A percentile compares a stretch with the other conserved stretches of the same genome.
Conservation (phyloP, 2,329 filamentous ascomycete species). For the Penicillium thymicola region DNA sequence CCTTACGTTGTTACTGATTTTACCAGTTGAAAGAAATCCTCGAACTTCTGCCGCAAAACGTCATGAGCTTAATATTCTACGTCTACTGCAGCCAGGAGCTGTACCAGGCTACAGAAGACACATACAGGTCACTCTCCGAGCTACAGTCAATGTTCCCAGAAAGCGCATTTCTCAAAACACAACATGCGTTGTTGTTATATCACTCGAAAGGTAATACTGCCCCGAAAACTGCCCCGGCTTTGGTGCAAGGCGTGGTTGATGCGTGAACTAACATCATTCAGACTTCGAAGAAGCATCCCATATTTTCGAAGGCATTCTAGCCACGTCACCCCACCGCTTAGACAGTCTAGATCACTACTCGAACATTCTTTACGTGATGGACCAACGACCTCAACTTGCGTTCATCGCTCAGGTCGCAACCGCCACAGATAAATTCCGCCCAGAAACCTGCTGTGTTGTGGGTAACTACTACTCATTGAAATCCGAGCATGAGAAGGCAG, state of each 20-base stretch:
- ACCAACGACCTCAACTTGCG: slow-evolving; percentile 79
- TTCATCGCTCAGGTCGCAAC: slow-evolving; percentile 90
- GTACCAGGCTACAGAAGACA: slow-evolving; percentile 75
- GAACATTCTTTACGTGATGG: slow-evolving; percentile 94
- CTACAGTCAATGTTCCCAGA: slow-evolving; percentile 80
- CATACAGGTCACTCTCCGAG: slow-evolving; percentile 72
- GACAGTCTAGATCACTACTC: slow-evolving; percentile 95
- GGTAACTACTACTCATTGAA: slow-evolving; percentile 96
- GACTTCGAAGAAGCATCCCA: slow-evolving; percentile 63
- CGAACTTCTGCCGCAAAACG: slow-evolving; percentile 75
- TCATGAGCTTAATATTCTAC: slow-evolving; percentile 92
- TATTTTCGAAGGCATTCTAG: slow-evolving; percentile 66
- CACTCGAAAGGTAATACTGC: slow-evolving; percentile 64
- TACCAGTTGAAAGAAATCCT: slow-evolving; percentile 66
- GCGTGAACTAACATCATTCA: slow-evolving; percentile 16
- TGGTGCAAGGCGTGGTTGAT: neutral
- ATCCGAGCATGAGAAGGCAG: slow-evolving; percentile 94
- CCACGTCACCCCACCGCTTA: slow-evolving; percentile 65
- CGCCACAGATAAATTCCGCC: slow-evolving; percentile 89
- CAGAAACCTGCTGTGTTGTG: slow-evolving; percentile 93
- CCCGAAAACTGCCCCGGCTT: neutral
- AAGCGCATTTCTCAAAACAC: slow-evolving; percentile 86
- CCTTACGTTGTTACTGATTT: slow-evolving; percentile 18
- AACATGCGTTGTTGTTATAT: slow-evolving; percentile 82
- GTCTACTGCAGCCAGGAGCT: slow-evolving; percentile 87